These are phyloP conservation scores for grape (Vitis vinifera) DNA, from an alignment of 164 flowering plant species.

Conservation along the genomic window ASM3070453v1 NC_081817.1:159501-160000, in stretches of 20 bases:
- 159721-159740: slow-evolving; percentile 32
- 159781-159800: slow-evolving; percentile 66
- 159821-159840: slow-evolving; percentile 68
- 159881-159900: slow-evolving; percentile 88
- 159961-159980: slow-evolving; percentile 81
- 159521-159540: no score
- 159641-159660: no score
- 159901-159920: slow-evolving; percentile 70
- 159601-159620: background rate
- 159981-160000: slow-evolving; percentile 37
- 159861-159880: slow-evolving; percentile 70
- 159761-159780: slow-evolving; percentile 39
- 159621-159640: slow-evolving; percentile 11
- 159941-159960: slow-evolving; percentile 91
- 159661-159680: slow-evolving; percentile 30
- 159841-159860: slow-evolving; percentile 61
- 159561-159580: no score
- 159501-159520: no score
- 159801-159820: slow-evolving; percentile 86
- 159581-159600: no score
- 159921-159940: slow-evolving; percentile 98
- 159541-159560: no score
- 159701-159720: slow-evolving; percentile 24
- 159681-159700: slow-evolving; percentile 21
- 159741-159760: slow-evolving; percentile 48